These are phyloP conservation scores for Xerocomellus dryophilus DNA, from an alignment of 768 basidiomycete species.

Conservation along the genomic window DNA sequence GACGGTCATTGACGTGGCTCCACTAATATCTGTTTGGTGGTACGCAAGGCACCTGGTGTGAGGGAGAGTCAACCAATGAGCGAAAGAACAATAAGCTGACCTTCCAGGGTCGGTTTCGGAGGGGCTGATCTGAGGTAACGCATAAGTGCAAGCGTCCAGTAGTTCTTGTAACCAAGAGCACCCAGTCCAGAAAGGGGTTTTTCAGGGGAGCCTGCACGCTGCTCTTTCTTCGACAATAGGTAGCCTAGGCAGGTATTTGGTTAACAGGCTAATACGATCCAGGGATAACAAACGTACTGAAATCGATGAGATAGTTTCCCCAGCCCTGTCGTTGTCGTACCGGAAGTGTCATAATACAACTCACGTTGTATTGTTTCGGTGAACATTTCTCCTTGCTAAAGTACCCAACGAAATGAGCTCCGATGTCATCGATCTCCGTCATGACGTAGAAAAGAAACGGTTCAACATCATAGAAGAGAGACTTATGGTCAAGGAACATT, in stretches of 20 bases:
- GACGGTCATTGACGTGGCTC: constrained; percentile 83
- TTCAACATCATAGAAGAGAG: constrained; percentile 98
- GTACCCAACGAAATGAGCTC: constrained; percentile 94
- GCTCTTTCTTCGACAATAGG: constrained; percentile 92
- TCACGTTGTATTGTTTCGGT: constrained; percentile 94
- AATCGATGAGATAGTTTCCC: constrained; percentile 96
- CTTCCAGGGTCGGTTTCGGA: constrained; percentile 68
- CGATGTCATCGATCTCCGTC: constrained; percentile 84
- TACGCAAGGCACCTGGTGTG: constrained; percentile 19
- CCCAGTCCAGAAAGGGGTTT: constrained; percentile 93
- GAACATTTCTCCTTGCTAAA: constrained; percentile 99
- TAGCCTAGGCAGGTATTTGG: constrained; percentile 61
- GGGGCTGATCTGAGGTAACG: constrained; percentile 64
- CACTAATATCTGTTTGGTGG: constrained; percentile 65
- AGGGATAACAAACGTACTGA: constrained; percentile 55
- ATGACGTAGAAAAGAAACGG: constrained; percentile 99
- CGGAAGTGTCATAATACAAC: constrained; percentile 99
- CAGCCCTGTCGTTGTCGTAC: constrained; percentile 93
- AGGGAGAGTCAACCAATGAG: constrained; percentile 13
- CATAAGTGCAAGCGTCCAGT: constrained; percentile 90
- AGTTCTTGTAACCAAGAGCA: constrained; percentile 89
- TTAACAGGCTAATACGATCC: constrained; percentile 2
- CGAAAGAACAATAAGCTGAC: constrained; percentile 40
- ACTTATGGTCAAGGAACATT: constrained; percentile 99
- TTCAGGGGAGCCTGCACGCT: constrained; percentile 86